A percentile compares a stretch with the other conserved stretches of the same genome.
Conservation (phyloP, 2,329 filamentous ascomycete genomes). For the Aureobasidium uvarum region DNA sequence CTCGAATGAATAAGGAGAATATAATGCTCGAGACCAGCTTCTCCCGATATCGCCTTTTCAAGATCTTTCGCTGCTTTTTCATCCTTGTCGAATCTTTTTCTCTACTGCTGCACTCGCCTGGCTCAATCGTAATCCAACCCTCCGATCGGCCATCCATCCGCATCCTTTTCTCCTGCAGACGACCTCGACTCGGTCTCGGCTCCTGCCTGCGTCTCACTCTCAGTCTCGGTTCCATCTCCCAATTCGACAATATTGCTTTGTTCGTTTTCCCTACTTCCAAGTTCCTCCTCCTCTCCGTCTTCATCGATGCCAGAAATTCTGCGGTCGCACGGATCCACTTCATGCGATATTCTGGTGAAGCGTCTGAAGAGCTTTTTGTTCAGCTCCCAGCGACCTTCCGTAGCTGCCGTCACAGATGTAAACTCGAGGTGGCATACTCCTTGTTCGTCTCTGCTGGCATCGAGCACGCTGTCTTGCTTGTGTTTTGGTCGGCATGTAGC, state of each 20-base stretch:
- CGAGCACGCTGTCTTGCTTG: background rate
- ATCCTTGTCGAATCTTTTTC: background rate
- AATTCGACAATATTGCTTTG: background rate
- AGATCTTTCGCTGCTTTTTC: background rate
- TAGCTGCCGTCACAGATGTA: background rate
- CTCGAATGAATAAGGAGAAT: background rate
- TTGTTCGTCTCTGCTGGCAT: background rate
- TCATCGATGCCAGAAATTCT: background rate
- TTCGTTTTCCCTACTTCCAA: background rate
- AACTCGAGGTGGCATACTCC: slow-evolving; percentile 1
- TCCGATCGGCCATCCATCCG: slow-evolving; percentile 13
- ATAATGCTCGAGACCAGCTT: background rate
- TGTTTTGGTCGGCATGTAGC: background rate
- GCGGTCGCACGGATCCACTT: slow-evolving; percentile 1
- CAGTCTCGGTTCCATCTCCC: background rate
- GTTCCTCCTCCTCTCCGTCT: background rate
- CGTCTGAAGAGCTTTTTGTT: background rate
- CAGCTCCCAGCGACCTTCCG: too few species aligned
- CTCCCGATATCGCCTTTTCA: background rate
- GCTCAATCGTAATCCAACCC: slow-evolving; percentile 14
- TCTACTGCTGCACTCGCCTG: background rate
- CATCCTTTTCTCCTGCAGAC: background rate
- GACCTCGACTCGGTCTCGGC: background rate
- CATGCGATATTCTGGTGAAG: background rate
- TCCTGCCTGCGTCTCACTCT: background rate